These are phyloP conservation scores for Hanseniaspora uvarum DNA, from an alignment of 1,139 yeast species.

Conservation along the genomic window DNA sequence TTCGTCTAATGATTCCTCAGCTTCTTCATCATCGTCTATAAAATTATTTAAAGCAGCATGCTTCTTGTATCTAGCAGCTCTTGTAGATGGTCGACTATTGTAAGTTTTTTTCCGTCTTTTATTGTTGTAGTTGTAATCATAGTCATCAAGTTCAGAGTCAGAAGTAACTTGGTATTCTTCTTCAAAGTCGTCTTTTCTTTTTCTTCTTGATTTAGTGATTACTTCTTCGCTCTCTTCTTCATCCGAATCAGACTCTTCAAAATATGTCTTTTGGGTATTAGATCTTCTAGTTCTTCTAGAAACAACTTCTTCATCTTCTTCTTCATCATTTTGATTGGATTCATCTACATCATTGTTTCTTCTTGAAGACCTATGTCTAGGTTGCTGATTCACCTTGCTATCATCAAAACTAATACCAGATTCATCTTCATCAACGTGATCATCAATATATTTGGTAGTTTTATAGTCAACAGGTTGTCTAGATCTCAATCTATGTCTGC, in stretches of 20 bases:
- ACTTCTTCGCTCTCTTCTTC: constrained; percentile 25
- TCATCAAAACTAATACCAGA: constrained; percentile 27
- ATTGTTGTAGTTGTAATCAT: constrained; percentile 17
- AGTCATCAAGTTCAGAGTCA: constrained; percentile 32
- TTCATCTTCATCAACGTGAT: constrained; percentile 30
- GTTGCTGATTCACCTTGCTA: constrained; percentile 22
- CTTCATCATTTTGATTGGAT: constrained; percentile 23
- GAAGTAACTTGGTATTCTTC: constrained; percentile 26
- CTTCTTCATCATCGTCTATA: constrained; percentile 24
- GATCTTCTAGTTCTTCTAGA: constrained; percentile 12
- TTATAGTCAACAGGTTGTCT: constrained; percentile 11
- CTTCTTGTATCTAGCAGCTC: constrained; percentile 6
- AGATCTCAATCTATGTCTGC: constrained; percentile 3
- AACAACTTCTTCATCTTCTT: constrained; percentile 17
- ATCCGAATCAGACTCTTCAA: constrained; percentile 19
- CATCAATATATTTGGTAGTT: constrained; percentile 22
- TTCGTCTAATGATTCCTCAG: constrained; percentile 32
- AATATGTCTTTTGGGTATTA: not conserved
- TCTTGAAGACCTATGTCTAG: constrained; percentile 1
- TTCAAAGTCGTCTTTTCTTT: constrained; percentile 23
- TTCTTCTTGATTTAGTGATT: constrained; percentile 24
- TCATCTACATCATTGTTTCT: constrained; percentile 22
- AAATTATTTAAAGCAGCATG: constrained; percentile 13
- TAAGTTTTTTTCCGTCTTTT: constrained; percentile 26
- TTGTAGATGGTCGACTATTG: not conserved